Percentiles rank a stretch among this genome's conserved stretches.
phyloP scores from a whole-genome alignment of 306 rosid species.

The Vicia sativa region DNA sequence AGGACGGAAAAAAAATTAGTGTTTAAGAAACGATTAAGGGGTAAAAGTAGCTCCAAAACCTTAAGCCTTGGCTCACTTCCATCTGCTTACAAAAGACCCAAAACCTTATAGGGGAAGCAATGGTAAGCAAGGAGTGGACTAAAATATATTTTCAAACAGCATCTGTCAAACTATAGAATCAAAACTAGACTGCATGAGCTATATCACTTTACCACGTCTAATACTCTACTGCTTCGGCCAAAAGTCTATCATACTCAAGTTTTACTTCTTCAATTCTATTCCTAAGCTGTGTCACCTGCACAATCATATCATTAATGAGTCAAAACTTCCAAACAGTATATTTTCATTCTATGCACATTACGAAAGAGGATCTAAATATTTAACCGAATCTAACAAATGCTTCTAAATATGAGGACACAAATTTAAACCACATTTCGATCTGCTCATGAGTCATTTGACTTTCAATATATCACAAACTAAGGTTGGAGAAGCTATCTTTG shows the following conservation, averaged over 20 bases:
- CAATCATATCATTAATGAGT: conserved; percentile 30
- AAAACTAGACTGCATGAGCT: conserved; percentile 23
- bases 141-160: conserved; percentile 12
- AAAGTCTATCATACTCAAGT: conserved; percentile 42
- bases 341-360: background rate
- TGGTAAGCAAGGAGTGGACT: conserved; percentile 1
- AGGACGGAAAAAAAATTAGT: too few relatives aligned
- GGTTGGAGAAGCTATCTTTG: background rate
- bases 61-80: background rate
- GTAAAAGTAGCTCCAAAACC: too few relatives aligned
- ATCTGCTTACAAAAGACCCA: conserved; percentile 2
- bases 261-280: conserved; percentile 48
- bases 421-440: background rate
- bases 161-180: conserved; percentile 25
- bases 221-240: conserved; percentile 41
- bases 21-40: too few relatives aligned
- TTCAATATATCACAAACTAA: conserved; percentile 5
- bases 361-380: background rate
- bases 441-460: background rate
- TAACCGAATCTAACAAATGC: conserved; percentile 10
- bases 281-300: conserved; percentile 65
- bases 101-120: background rate
- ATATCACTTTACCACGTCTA: conserved; percentile 36
- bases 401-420: background rate
- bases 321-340: background rate